Evolutionary conservation across 108 stramenopile species (phyloP), one percentile per base, ranked within the genome.

Genomic region (Pseudonitzschia delicatissima): DNA sequence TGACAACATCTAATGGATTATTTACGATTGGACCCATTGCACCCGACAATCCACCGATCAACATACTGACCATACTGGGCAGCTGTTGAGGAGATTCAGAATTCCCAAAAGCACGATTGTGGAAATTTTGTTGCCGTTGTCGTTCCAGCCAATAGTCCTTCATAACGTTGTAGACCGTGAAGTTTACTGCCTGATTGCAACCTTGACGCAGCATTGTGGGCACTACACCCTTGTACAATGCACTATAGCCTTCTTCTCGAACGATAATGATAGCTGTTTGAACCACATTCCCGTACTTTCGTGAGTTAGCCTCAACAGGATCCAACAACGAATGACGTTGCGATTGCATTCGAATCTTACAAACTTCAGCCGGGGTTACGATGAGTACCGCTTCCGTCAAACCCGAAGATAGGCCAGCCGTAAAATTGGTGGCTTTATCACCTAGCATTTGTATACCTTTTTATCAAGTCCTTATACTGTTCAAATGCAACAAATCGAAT

Each of bases 151-250:
- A 72, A 39, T 68, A 28, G 25, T 82, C 67, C 77, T 97, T 97
- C 72, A 92, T 77, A 34, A 69, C 69, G 59, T 92, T 92, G 77
- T 97, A 97, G 13, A 67, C 86, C 4, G 96, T 96, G 71, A 99
- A 99, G 72, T 99, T 99, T 57, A 97, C 95, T 3, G 97, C 98
- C 74, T 99, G 98, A 78, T 99, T 99, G 82, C 93, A 94, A 8
- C 98, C 98, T 78, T 99, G 98, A 36, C 98, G 84, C 51, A 97
- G 60, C 88, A 96, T 95, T 34, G 98, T 99, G 34, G 98, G 98
- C 6, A 96, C 87, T 2, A 93, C 78, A 27, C 92, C 92, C 74
- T 97, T 97, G 79, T 96, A 96, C 48, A 96, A 77, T 44, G 96
- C 95, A 27, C 92, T 85, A 20, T 87, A 47, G 13, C 96, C 97